Percentiles rank a stretch among this genome's conserved stretches.
phyloP scores from a whole-genome alignment of 371 early-diverging fungal species.

The Apophysomyces ossiformis region DNA sequence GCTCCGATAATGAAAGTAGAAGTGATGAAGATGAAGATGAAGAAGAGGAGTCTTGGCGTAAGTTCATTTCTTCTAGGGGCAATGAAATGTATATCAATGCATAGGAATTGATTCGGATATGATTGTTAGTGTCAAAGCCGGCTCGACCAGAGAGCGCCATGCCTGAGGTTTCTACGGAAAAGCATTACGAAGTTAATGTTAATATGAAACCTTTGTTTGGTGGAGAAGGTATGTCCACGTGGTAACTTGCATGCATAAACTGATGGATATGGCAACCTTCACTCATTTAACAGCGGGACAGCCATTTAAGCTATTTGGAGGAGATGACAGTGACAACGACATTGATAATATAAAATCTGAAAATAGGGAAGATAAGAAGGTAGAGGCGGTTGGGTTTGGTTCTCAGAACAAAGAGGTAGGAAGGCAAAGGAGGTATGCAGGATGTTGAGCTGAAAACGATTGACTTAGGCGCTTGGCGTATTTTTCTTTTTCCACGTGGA shows the following conservation, averaged over 20 bases:
- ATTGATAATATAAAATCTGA: slow-evolving; percentile 21
- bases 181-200: slow-evolving; percentile 55
- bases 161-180: slow-evolving; percentile 48
- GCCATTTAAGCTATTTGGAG: slow-evolving; percentile 62
- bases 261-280: slow-evolving; percentile 19
- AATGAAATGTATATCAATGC: not conserved
- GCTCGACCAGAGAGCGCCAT: slow-evolving; percentile 20
- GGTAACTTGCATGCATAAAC: not conserved
- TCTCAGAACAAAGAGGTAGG: slow-evolving; percentile 25
- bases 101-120: not conserved
- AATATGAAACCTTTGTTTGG: slow-evolving; percentile 66
- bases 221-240: slow-evolving; percentile 27
- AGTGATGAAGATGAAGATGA: slow-evolving; percentile 24
- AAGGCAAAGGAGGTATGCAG: slow-evolving; percentile 6
- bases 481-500: slow-evolving; percentile 51
- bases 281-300: slow-evolving; percentile 19
- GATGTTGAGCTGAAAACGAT: not conserved
- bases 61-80: not conserved
- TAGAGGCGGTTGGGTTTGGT: slow-evolving; percentile 11
- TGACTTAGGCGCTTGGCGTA: slow-evolving; percentile 25
- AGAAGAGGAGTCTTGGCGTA: slow-evolving; percentile 22
- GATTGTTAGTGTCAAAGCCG: not conserved
- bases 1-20: slow-evolving; percentile 11
- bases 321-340: slow-evolving; percentile 32
- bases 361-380: slow-evolving; percentile 14